Conservation (phyloP, 2,329 filamentous ascomycete genomes). For the Thermothelomyces thermophilus region DNA sequence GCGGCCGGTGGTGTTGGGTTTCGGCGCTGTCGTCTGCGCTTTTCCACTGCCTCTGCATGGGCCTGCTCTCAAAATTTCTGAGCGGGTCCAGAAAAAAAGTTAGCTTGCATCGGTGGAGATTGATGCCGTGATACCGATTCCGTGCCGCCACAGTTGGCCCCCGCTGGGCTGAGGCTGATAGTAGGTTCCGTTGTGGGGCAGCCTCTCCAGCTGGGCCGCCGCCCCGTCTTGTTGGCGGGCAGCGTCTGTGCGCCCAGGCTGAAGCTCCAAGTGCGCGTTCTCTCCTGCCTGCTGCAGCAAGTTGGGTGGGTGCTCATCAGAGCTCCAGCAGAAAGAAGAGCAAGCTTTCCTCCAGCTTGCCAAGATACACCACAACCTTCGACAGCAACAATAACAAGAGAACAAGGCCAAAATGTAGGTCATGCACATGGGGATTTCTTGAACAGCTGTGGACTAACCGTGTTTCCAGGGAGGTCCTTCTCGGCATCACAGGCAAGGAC, state of each 20-base stretch:
- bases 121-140: constrained; percentile 7
- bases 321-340: not conserved
- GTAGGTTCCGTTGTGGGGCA: not conserved
- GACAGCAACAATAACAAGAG: constrained; percentile 16
- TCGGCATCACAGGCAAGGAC: constrained; percentile 98
- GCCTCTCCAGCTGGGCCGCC: not conserved
- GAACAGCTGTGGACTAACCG: constrained; percentile 9
- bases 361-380: constrained; percentile 9
- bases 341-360: constrained; percentile 2
- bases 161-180: constrained; percentile 1
- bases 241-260: constrained; percentile 15
- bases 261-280: constrained; percentile 21
- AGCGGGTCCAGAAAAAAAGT: constrained; percentile 24
- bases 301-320: constrained; percentile 12
- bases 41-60: constrained; percentile 7
- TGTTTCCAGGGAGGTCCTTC: constrained; percentile 77
- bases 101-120: constrained; percentile 22
- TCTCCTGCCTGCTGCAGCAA: constrained; percentile 20
- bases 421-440: too few relatives aligned
- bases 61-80: constrained; percentile 33
- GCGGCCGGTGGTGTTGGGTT: constrained; percentile 18
- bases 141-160: constrained; percentile 14
- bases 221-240: constrained; percentile 5
- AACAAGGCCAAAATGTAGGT: constrained; percentile 28
- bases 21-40: constrained; percentile 24